Evolutionary conservation across 2,329 filamentous ascomycete species (phyloP).

Genomic region (Epichloe glyceriae): DNA sequence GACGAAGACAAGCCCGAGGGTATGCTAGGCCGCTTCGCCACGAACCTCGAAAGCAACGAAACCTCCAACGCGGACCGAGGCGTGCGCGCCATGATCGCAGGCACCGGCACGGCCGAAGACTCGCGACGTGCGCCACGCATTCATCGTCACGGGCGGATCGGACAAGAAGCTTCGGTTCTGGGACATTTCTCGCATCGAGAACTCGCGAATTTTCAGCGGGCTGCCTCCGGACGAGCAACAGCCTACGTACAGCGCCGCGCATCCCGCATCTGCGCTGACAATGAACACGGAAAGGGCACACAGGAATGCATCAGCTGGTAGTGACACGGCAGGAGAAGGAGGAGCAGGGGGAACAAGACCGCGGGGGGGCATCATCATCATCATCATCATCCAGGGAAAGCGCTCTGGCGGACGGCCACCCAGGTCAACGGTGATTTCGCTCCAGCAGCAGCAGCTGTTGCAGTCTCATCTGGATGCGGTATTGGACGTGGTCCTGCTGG

Average conservation of each 20-base stretch:
- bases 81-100: constrained; percentile 63
- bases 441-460: constrained; percentile 76
- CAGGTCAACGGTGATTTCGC: constrained; percentile 71
- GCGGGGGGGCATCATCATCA: not conserved
- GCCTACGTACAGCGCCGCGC: constrained; percentile 56
- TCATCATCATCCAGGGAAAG: constrained; percentile 16
- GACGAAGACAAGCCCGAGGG: constrained; percentile 81
- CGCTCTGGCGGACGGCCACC: constrained; percentile 34
- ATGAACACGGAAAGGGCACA: constrained; percentile 53
- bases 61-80: constrained; percentile 47
- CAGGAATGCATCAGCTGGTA: constrained; percentile 19
- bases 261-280: constrained; percentile 49
- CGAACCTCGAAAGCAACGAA: constrained; percentile 50
- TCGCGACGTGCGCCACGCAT: constrained; percentile 65
- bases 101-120: constrained; percentile 57
- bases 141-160: constrained; percentile 75
- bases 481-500: constrained; percentile 75
- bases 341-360: not conserved
- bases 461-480: constrained; percentile 80
- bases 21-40: constrained; percentile 77
- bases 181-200: constrained; percentile 70
- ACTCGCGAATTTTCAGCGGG: constrained; percentile 70
- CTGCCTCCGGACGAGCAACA: constrained; percentile 55
- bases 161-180: constrained; percentile 91
- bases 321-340: not conserved